A percentile compares a stretch with the other conserved stretches of the same genome.
These are phyloP conservation scores for Priceomyces melissophilus DNA, from an alignment of 805 yeast genomes.

Conservation along the genomic window DNA sequence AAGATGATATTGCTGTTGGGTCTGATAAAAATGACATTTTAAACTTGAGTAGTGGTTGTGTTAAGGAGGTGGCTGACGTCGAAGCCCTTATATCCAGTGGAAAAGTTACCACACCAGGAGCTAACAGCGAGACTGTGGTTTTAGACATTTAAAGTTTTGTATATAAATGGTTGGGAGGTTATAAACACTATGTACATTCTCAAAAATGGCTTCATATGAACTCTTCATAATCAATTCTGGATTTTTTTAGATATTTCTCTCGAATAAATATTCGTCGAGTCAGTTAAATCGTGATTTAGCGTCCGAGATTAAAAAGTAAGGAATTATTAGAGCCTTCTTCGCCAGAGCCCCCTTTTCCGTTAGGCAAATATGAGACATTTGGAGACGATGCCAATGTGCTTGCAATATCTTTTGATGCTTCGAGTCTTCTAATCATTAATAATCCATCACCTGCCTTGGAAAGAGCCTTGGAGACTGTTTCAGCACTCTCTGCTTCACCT, in stretches of 20 bases:
- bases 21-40: conserved; percentile 45
- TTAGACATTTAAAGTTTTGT: conserved; percentile 17
- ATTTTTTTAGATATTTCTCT: neutral
- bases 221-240: neutral
- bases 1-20: conserved; percentile 88
- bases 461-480: conserved; percentile 86
- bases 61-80: conserved; percentile 80
- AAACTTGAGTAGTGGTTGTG: conserved; percentile 73
- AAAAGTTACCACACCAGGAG: conserved; percentile 45
- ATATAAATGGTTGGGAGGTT: conserved; percentile 1
- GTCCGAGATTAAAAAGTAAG: conserved; percentile 61
- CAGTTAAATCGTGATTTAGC: neutral
- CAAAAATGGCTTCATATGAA: too few species aligned
- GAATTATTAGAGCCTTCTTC: conserved; percentile 46
- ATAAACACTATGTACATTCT: conserved; percentile 6
- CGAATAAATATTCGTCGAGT: too few species aligned
- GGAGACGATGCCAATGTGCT: conserved; percentile 76
- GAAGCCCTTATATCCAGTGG: conserved; percentile 66
- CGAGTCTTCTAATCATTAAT: conserved; percentile 88
- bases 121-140: conserved; percentile 32
- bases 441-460: conserved; percentile 95
- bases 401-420: conserved; percentile 96
- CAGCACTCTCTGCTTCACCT: conserved; percentile 99
- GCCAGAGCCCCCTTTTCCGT: conserved; percentile 31
- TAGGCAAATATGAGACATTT: conserved; percentile 87